Evolutionary conservation across 2,329 filamentous ascomycete genomes (phyloP).

Genomic region (Corinectria fuckeliana): DNA sequence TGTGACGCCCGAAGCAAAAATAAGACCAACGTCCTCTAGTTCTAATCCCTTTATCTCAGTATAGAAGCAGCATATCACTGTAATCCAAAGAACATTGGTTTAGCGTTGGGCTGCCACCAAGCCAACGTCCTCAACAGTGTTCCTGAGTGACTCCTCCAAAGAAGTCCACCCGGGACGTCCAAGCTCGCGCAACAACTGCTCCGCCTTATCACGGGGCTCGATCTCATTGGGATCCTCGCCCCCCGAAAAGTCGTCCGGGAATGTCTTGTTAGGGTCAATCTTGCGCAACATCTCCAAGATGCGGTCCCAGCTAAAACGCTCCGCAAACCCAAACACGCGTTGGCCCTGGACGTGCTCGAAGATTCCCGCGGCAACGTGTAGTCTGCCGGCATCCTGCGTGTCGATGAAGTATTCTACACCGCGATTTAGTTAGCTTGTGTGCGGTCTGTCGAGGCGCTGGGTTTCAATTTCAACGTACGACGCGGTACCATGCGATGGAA

Average conservation of each 20-base stretch:
- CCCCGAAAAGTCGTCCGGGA: constrained; percentile 33
- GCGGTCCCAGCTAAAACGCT: constrained; percentile 53
- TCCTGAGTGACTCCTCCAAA: constrained; percentile 11
- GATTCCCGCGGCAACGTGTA: constrained; percentile 60
- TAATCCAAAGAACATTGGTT: no score
- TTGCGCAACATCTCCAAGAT: constrained; percentile 41
- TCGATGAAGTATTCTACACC: constrained; percentile 53
- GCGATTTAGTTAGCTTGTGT: rapidly evolving
- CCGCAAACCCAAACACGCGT: constrained; percentile 60
- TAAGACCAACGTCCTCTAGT: no score
- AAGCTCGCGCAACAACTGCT: constrained; percentile 1
- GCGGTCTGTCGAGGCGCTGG: no score
- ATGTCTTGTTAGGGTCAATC: constrained; percentile 22
- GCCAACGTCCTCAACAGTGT: no score
- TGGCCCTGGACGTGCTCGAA: constrained; percentile 53
- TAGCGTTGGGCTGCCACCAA: no score
- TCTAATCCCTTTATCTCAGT: no score
- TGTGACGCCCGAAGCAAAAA: no score
- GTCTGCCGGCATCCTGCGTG: constrained; percentile 54
- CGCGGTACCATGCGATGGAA: background rate
- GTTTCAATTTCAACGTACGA: no score
- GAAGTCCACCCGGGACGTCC: constrained; percentile 1
- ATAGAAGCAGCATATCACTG: no score
- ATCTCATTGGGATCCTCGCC: constrained; percentile 20
- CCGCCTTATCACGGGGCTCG: constrained; percentile 2